Evolutionary conservation across 2,329 filamentous ascomycete genomes (phyloP).

Genomic region (Phialocephala subalpina): DNA sequence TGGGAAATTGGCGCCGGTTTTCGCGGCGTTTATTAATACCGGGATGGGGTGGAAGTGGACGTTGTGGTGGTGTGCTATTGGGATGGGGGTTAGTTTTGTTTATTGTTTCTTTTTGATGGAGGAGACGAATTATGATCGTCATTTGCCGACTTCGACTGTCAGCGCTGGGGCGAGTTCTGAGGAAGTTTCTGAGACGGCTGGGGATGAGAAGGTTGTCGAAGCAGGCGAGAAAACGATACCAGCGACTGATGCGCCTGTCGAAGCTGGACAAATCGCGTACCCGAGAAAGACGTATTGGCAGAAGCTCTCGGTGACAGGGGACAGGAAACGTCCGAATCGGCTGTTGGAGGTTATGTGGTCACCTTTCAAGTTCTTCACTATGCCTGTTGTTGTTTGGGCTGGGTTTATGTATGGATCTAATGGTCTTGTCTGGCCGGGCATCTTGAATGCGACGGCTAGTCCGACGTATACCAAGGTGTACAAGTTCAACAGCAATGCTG

Average conservation of each 20-base stretch:
- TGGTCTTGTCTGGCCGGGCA: conserved; percentile 45
- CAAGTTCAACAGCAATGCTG: conserved; percentile 42
- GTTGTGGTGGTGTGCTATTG: conserved; percentile 55
- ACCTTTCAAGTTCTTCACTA: conserved; percentile 45
- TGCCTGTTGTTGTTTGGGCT: conserved; percentile 44
- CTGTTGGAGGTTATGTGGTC: conserved; percentile 48
- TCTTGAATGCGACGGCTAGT: conserved; percentile 44
- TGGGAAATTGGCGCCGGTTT: conserved; percentile 52
- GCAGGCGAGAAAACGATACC: not conserved
- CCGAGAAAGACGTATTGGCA: conserved; percentile 51
- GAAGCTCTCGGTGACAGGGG: conserved; percentile 49
- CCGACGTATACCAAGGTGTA: conserved; percentile 44
- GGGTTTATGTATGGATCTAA: conserved; percentile 46
- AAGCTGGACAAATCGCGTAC: conserved; percentile 43
- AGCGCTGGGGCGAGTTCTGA: conserved; percentile 20
- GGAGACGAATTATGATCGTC: conserved; percentile 55
- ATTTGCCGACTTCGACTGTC: conserved; percentile 16
- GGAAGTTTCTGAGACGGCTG: not conserved
- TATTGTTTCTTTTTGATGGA: conserved; percentile 64
- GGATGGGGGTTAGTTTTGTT: conserved; percentile 55
- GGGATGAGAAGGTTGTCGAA: not conserved
- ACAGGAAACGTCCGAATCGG: conserved; percentile 52
- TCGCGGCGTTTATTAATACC: conserved; percentile 57
- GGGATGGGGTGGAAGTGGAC: conserved; percentile 58
- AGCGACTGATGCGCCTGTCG: conserved; percentile 19